Base-by-base conservation (phyloP, 2,329 filamentous ascomycete genomes). In the Alternaria sp. region DNA sequence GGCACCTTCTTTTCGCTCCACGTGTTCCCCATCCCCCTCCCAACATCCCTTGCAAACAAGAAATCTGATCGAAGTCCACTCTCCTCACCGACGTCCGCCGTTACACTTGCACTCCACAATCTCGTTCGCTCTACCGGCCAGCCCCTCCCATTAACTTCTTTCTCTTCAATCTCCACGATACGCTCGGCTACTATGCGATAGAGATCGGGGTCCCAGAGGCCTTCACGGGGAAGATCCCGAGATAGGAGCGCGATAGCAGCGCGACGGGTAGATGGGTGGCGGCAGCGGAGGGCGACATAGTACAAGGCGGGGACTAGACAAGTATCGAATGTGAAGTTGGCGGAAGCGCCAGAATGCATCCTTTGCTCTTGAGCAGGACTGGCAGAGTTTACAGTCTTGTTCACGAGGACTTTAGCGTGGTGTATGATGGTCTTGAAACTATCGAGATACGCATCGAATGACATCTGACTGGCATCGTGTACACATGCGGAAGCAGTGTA, bases 21-120 rank as follows among this genome's bases (percentile, higher is more conserved):
- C n/a, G n/a, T 28, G n/a, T 18, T 28, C 42, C 7, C 42, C 24
- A 2, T 0, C 14, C 24, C 28, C 6, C n/a, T 48, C 46, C 18
- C 30, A 34, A 24, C 18, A 34, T 48, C 30, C 4, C 18, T 48
- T 8, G 18, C 30, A 36, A 65, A 48, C 44, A 34, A 9, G 5
- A 48, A 48, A 3, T 48, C 44, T 3, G 12, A 2, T 48, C 18
- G 7, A 16, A 48, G 22, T 12, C 12, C 18, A 3, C 14, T 49
- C 7, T 49, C 32, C 2, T n/a, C 46, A 26, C 7, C 7, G 7
- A 28, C 18, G 16, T 48, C 30, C 4, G 12, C 18, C 30, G 3
- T n/a, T 30, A 14, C 46, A 49, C 5, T 18, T 7, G 18, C 30
- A 11, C 20, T 49, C 20, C 20, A 24, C 16, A 26, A 1, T 9